phyloP scores from a whole-genome alignment of 495 filamentous ascomycete genomes.

The Glarea lozoyensis region DNA sequence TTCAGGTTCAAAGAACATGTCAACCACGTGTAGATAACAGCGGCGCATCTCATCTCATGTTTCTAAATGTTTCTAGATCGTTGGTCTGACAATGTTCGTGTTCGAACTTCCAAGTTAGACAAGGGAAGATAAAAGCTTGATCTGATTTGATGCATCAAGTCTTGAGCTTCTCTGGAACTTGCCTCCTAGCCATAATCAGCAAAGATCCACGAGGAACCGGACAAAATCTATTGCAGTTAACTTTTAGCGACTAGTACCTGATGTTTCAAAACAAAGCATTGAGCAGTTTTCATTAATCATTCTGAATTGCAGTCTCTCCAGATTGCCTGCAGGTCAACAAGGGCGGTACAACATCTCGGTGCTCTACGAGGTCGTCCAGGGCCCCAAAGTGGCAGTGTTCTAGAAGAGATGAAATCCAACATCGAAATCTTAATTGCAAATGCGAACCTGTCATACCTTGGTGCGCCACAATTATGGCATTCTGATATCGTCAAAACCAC shows the following conservation, averaged over 20 bases:
- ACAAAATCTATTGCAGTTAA: background rate
- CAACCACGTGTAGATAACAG: background rate
- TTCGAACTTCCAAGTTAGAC: no score
- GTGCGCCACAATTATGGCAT: conserved; percentile 1
- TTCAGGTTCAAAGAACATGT: background rate
- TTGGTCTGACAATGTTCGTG: no score
- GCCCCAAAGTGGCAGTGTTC: conserved; percentile 3
- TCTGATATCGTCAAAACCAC: background rate
- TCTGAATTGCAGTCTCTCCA: background rate
- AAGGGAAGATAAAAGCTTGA: no score
- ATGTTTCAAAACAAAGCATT: background rate
- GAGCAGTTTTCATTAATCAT: background rate
- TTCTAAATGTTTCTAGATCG: background rate
- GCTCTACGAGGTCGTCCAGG: background rate
- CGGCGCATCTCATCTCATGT: background rate
- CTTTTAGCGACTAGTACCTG: background rate
- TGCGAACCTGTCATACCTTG: background rate
- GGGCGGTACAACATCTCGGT: no score
- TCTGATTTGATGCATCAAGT: no score
- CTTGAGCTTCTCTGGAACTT: no score
- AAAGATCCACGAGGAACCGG: background rate
- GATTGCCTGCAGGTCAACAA: background rate
- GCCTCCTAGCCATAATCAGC: no score
- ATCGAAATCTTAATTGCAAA: background rate
- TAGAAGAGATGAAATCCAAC: background rate